Evolutionary conservation across 805 yeast species (phyloP).

Genomic region (Starmerella asiatica): DNA sequence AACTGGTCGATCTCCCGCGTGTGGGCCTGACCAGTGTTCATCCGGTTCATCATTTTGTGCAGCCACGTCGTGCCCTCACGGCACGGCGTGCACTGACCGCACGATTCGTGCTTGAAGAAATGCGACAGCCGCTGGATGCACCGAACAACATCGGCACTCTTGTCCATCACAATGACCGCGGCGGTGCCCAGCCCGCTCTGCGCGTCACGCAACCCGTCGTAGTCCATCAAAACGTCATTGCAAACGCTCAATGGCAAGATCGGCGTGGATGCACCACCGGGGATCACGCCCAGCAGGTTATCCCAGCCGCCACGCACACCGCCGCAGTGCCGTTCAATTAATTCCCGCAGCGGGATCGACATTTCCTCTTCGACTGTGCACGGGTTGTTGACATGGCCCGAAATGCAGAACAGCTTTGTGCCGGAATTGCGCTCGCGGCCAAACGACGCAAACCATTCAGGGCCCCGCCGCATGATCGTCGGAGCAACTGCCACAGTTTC

Average conservation of each 20-base stretch:
- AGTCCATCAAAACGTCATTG: conserved; percentile 68
- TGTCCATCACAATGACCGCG: conserved; percentile 83
- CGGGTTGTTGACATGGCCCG: conserved; percentile 85
- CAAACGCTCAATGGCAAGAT: conserved; percentile 56
- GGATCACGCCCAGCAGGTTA: conserved; percentile 71
- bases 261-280: conserved; percentile 86
- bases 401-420: conserved; percentile 70
- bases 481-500: conserved; percentile 88
- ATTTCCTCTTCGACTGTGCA: conserved; percentile 89
- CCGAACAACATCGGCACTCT: conserved; percentile 68
- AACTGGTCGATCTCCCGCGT: conserved; percentile 75
- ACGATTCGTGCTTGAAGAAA: conserved; percentile 82
- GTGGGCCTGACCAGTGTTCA: conserved; percentile 64
- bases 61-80: conserved; percentile 89
- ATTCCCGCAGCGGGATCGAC: conserved; percentile 75
- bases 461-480: conserved; percentile 78
- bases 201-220: conserved; percentile 69
- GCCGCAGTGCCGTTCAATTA: conserved; percentile 79
- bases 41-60: conserved; percentile 70
- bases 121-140: conserved; percentile 77
- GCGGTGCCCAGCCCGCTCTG: conserved; percentile 89
- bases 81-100: conserved; percentile 93
- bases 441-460: conserved; percentile 70
- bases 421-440: conserved; percentile 81
- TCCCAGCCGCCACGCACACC: conserved; percentile 92